phyloP scores from a whole-genome alignment of 78 protist genomes.

The Trichosphaerium sp. region DNA sequence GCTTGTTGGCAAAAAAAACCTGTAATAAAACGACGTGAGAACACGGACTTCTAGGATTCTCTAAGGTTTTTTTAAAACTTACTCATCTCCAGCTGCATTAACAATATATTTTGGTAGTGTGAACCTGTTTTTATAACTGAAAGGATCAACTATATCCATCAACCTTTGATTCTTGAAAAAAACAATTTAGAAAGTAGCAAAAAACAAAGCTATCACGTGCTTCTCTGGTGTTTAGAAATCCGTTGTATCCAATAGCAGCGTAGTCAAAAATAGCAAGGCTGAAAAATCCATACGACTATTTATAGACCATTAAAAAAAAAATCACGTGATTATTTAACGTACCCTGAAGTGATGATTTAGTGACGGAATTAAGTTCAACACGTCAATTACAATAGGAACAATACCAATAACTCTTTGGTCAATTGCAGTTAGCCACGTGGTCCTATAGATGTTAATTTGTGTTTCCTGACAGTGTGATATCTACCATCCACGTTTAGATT shows the following conservation, averaged over 20 bases:
- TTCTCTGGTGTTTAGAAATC: slow-evolving; percentile 14
- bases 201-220: no score
- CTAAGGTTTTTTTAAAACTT: no score
- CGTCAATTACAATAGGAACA: slow-evolving; percentile 41
- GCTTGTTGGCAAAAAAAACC: slow-evolving; percentile 37
- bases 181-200: no score
- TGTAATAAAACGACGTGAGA: no score
- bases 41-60: no score
- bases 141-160: slow-evolving; percentile 35
- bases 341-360: slow-evolving; percentile 32
- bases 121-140: slow-evolving; percentile 22
- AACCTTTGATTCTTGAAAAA: slow-evolving; percentile 8
- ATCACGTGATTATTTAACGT: no score
- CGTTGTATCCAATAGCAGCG: slow-evolving; percentile 9
- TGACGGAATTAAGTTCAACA: slow-evolving; percentile 15
- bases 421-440: slow-evolving; percentile 39
- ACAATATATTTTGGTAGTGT: slow-evolving; percentile 31
- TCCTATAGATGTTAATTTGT: no score
- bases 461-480: no score
- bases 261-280: slow-evolving; percentile 40
- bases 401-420: slow-evolving; percentile 36
- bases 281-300: slow-evolving; percentile 32
- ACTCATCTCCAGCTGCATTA: slow-evolving; percentile 40
- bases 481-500: slow-evolving; percentile 65
- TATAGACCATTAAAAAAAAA: no score